phyloP scores from a whole-genome alignment of 2,329 filamentous ascomycete species.

The Septoria linicola region DNA sequence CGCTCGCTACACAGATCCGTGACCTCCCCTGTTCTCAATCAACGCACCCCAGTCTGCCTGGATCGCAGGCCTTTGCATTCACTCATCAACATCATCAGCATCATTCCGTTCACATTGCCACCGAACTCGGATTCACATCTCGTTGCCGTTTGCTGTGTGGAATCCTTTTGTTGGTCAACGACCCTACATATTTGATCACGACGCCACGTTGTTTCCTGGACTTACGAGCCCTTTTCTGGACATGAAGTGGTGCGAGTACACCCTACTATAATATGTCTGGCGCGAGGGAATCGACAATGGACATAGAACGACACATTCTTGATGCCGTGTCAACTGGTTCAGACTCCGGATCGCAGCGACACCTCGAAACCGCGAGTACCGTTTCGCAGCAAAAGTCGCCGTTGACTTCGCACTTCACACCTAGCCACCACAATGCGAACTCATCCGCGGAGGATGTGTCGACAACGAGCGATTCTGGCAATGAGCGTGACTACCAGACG shows the following conservation, averaged over 20 bases:
- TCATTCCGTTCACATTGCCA: background rate
- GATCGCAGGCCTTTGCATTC: slow-evolving; percentile 9
- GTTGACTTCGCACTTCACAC: slow-evolving; percentile 23
- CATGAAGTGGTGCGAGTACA: slow-evolving; percentile 2
- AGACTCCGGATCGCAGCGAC: slow-evolving; percentile 17
- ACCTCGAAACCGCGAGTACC: slow-evolving; percentile 19
- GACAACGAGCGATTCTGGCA: slow-evolving; percentile 36
- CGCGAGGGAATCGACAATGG: slow-evolving; percentile 20
- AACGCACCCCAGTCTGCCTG: slow-evolving; percentile 16
- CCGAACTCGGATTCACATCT: background rate
- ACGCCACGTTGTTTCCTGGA: background rate
- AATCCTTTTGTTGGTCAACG: background rate
- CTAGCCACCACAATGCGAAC: slow-evolving; percentile 19
- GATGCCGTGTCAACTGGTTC: slow-evolving; percentile 22
- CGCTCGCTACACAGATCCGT: slow-evolving; percentile 16
- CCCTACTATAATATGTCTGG: background rate
- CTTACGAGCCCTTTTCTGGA: background rate
- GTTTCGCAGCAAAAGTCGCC: slow-evolving; percentile 19
- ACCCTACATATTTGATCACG: background rate
- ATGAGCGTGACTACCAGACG: slow-evolving; percentile 37
- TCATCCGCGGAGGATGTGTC: slow-evolving; percentile 37
- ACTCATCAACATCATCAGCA: slow-evolving; percentile 1
- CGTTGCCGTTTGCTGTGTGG: slow-evolving; percentile 2
- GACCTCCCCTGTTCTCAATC: slow-evolving; percentile 13
- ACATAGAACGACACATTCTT: slow-evolving; percentile 29